These are phyloP conservation scores for Marchantia polymorpha DNA, from an alignment of 225 moss, liverwort and hornwort species.

Conservation along the genomic window DNA sequence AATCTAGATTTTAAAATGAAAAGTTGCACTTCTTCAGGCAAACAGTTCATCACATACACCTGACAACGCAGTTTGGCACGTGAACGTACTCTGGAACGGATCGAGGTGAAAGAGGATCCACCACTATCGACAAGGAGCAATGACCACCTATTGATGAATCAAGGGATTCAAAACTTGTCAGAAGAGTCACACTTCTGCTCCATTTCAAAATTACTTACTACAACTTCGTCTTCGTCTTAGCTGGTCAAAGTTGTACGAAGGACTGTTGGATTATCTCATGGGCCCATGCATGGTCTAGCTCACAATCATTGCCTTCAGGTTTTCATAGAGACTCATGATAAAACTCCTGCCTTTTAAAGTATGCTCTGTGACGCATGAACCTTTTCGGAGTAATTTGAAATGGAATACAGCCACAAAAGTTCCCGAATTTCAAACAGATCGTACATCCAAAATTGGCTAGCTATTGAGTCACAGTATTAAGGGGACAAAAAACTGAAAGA, in stretches of 20 bases:
- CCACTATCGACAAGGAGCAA: conserved; percentile 78
- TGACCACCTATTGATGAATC: conserved; percentile 56
- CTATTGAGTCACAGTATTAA: no score
- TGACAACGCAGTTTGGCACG: background rate
- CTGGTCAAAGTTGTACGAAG: background rate
- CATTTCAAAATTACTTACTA: background rate
- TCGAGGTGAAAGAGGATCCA: conserved; percentile 71
- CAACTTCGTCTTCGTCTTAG: background rate
- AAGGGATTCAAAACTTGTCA: background rate
- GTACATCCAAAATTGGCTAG: no score
- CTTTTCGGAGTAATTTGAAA: no score
- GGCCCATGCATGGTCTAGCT: background rate
- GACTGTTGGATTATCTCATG: background rate
- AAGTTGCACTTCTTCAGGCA: background rate
- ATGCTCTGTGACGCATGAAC: background rate
- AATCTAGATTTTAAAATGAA: background rate
- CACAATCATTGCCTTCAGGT: background rate
- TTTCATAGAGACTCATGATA: background rate
- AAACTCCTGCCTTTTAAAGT: background rate
- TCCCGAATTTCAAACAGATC: no score
- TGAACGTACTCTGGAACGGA: conserved; percentile 59
- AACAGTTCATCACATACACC: background rate
- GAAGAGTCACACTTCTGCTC: background rate
- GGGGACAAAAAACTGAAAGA: no score
- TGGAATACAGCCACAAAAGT: no score